Percentiles rank a stretch among this genome's conserved stretches.
These are phyloP conservation scores for Chaetomiaceae sp. DNA, from an alignment of 2,329 filamentous ascomycete species.

Conservation along the genomic window DNA sequence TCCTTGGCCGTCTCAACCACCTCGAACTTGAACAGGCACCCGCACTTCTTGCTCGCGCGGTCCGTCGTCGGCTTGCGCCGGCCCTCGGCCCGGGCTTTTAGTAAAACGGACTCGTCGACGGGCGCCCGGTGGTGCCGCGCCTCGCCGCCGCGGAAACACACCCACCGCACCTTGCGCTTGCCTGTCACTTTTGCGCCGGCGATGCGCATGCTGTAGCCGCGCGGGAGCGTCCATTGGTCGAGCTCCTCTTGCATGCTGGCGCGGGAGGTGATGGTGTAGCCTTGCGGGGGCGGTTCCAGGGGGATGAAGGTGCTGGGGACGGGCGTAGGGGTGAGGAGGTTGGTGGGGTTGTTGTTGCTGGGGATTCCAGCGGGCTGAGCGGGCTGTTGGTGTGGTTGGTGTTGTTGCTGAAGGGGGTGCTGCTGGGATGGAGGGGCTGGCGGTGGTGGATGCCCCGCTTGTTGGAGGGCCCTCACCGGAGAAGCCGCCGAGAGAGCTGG, in stretches of 20 bases:
- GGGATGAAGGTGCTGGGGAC: slow-evolving; percentile 15
- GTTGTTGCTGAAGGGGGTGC: neutral
- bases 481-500: slow-evolving; percentile 5
- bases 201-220: slow-evolving; percentile 38
- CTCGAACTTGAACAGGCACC: slow-evolving; percentile 37
- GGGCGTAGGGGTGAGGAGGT: slow-evolving; percentile 18
- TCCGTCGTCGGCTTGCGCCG: slow-evolving; percentile 34
- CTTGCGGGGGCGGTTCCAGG: slow-evolving; percentile 34
- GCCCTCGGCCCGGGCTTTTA: slow-evolving; percentile 28
- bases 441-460: slow-evolving; percentile 7
- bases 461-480: neutral
- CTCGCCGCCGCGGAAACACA: slow-evolving; percentile 36
- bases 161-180: slow-evolving; percentile 37
- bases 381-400: neutral
- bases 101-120: slow-evolving; percentile 24
- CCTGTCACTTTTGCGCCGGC: slow-evolving; percentile 35
- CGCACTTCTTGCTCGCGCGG: slow-evolving; percentile 35
- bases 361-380: neutral
- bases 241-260: slow-evolving; percentile 35
- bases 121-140: slow-evolving; percentile 31
- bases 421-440: slow-evolving; percentile 6
- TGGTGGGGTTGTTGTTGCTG: slow-evolving; percentile 19
- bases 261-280: slow-evolving; percentile 32
- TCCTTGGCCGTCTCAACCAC: slow-evolving; percentile 34
- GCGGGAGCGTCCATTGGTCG: slow-evolving; percentile 34